Percentiles rank a stretch among this genome's conserved stretches.
Evolutionary conservation across 2,329 filamentous ascomycete genomes (phyloP).

Genomic region (Pyrenochaeta sp.): DNA sequence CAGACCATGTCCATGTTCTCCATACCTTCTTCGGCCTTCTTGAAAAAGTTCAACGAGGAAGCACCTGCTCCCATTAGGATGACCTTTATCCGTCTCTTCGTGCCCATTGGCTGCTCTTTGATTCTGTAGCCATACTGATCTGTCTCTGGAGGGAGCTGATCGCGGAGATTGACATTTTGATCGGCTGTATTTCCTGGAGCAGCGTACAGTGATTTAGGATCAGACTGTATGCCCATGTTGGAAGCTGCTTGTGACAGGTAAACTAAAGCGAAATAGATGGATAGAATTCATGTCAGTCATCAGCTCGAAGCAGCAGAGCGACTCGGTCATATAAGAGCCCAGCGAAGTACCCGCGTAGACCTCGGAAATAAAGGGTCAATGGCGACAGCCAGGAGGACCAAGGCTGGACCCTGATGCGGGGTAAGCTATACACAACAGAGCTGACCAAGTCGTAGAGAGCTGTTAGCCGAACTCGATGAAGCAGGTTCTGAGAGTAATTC

Average conservation of each 20-base stretch:
- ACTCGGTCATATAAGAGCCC: conserved; percentile 1
- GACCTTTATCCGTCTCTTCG: conserved; percentile 51
- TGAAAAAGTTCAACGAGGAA: conserved; percentile 54
- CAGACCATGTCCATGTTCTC: conserved; percentile 51
- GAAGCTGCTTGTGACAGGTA: not conserved
- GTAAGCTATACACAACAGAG: conserved; percentile 12
- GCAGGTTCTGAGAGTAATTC: not conserved
- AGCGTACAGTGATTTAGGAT: conserved; percentile 26
- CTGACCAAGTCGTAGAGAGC: conserved; percentile 1
- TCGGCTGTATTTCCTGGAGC: conserved; percentile 31
- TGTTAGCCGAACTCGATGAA: not conserved
- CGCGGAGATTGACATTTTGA: conserved; percentile 35
- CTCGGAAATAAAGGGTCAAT: conserved; percentile 21
- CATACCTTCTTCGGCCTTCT: conserved; percentile 55
- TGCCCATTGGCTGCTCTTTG: conserved; percentile 55
- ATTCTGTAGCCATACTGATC: conserved; percentile 55
- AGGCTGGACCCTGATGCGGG: conserved; percentile 12
- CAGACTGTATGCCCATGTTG: conserved; percentile 30
- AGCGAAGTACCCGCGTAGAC: conserved; percentile 10
- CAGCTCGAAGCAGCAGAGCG: conserved; percentile 1
- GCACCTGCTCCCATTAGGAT: conserved; percentile 56
- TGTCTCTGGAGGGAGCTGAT: conserved; percentile 43
- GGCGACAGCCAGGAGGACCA: conserved; percentile 8
- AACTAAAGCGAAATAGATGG: not conserved
- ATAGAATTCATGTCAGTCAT: not conserved